Evolutionary conservation across 176 grass and related monocot species (phyloP).

Genomic region (Musa acuminata): DNA sequence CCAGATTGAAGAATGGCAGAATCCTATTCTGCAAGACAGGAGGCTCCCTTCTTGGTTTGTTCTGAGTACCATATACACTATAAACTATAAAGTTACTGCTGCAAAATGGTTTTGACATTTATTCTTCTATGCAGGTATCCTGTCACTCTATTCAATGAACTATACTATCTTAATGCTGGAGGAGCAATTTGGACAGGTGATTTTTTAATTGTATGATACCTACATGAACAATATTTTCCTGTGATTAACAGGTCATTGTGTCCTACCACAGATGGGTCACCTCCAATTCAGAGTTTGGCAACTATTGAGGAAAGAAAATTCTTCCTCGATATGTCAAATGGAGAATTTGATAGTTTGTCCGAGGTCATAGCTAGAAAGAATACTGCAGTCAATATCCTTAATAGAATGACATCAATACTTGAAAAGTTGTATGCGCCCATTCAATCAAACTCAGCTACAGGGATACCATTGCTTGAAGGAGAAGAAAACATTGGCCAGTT

Average conservation of each 20-base stretch:
- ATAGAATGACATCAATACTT: slow-evolving; percentile 69
- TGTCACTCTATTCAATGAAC: slow-evolving; percentile 93
- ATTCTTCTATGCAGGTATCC: slow-evolving; percentile 64
- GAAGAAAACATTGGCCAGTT: slow-evolving; percentile 98
- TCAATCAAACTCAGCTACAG: slow-evolving; percentile 58
- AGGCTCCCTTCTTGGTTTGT: slow-evolving; percentile 70
- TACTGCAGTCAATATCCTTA: slow-evolving; percentile 54
- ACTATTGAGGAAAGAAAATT: slow-evolving; percentile 70
- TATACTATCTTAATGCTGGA: slow-evolving; percentile 97
- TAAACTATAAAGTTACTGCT: background rate
- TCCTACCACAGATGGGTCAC: slow-evolving; percentile 58
- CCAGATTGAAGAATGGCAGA: slow-evolving; percentile 92
- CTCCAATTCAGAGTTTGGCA: slow-evolving; percentile 78
- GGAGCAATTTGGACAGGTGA: slow-evolving; percentile 98
- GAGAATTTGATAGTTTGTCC: slow-evolving; percentile 33
- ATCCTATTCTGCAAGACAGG: slow-evolving; percentile 71
- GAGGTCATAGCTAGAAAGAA: slow-evolving; percentile 37
- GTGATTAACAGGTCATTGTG: slow-evolving; percentile 16
- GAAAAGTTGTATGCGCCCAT: slow-evolving; percentile 64
- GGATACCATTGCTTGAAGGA: slow-evolving; percentile 69
- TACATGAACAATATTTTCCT: slow-evolving; percentile 17
- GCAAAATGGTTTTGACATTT: slow-evolving; percentile 21
- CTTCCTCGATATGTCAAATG: slow-evolving; percentile 68
- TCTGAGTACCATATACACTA: background rate
- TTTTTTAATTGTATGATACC: slow-evolving; percentile 12